These are phyloP conservation scores for Pyricularia sp. DNA, from an alignment of 2,329 filamentous ascomycete species.

Conservation along the genomic window DNA sequence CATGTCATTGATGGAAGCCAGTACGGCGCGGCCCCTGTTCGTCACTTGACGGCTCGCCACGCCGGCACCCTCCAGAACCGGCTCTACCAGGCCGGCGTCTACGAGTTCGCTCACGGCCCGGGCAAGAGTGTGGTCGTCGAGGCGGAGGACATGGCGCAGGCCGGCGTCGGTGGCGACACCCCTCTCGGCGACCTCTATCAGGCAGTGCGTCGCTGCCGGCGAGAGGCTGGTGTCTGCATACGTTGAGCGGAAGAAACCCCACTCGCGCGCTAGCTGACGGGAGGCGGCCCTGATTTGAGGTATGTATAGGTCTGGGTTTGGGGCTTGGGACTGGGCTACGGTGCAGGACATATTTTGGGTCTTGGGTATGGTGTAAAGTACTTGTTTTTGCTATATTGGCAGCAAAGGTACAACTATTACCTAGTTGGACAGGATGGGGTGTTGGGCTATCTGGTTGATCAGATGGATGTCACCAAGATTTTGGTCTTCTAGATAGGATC, in stretches of 20 bases:
- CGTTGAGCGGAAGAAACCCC: slow-evolving; percentile 13
- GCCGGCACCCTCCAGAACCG: not conserved
- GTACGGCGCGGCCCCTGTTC: slow-evolving; percentile 5
- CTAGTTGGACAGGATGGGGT: not conserved
- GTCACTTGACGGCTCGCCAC: not conserved
- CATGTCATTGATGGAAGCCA: slow-evolving; percentile 7
- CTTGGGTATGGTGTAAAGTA: not conserved
- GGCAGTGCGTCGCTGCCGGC: slow-evolving; percentile 11
- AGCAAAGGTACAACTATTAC: not conserved
- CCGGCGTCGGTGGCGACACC: slow-evolving; percentile 5
- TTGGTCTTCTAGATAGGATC: not conserved
- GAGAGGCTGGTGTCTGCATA: slow-evolving; percentile 11
- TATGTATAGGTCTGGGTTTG: slow-evolving; percentile 3
- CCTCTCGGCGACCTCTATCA: slow-evolving; percentile 14
- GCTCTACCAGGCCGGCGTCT: not conserved
- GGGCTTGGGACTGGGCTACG: not conserved
- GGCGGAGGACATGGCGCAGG: slow-evolving; percentile 10
- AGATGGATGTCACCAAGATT: not conserved
- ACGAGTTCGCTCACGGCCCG: not conserved
- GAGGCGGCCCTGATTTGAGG: slow-evolving; percentile 12
- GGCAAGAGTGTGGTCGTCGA: not conserved
- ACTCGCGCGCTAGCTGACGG: slow-evolving; percentile 14
- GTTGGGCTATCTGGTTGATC: not conserved
- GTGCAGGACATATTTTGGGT: not conserved
- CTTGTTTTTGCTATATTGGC: not conserved